Evolutionary conservation across 345 rosid genomes (phyloP), one percentile per base, ranked within the genome.

Genomic region (Euphorbia peplus): DNA sequence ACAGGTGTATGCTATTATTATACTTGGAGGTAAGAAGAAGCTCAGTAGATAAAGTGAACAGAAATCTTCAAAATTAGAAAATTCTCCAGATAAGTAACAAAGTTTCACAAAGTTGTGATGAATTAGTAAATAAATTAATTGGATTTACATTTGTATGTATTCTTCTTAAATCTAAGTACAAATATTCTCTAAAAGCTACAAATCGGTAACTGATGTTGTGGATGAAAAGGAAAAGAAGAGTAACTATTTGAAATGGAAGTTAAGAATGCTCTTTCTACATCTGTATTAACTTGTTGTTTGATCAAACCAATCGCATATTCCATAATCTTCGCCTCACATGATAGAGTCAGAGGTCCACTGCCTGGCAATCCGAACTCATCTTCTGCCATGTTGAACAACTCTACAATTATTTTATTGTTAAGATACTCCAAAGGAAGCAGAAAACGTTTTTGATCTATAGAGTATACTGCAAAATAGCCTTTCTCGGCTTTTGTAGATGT

Each of bases 221-320:
- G 51, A 39, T 37, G 48, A 14, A 2, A 53, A 3, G 62, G 29
- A 10, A 56, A 4, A 53, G 51, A 54, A 25, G 15, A 35, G 24
- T 11, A 24, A 39, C 70, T 54, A 18, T 48, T 14, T 13, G 51
- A 11, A 41, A 54, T 35, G 25, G 70, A 54, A 21, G 25, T 11
- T 30, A 66, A 24, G 15, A 39, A 24, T 32, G 61, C 70, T 41
- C 42, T 53, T 15, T 53, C 28, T 14, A 9, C 52, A 39, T 67
- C 62, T 67, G 37, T 24, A 8, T 60, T 67, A 26, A 35, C 70
- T 4, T 14, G 3, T n/a, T 15, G 70, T 25, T 67, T 54, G 70
- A 54, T 67, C 39, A 67, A 37, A 67, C 9, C 61, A 54, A 67
- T 54, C 39, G 59, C 60, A 37, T 54, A 66, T 37, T 53, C 46